Conservation (phyloP, 805 yeast species). For the Saccharomycopsis synnaedendra region DNA sequence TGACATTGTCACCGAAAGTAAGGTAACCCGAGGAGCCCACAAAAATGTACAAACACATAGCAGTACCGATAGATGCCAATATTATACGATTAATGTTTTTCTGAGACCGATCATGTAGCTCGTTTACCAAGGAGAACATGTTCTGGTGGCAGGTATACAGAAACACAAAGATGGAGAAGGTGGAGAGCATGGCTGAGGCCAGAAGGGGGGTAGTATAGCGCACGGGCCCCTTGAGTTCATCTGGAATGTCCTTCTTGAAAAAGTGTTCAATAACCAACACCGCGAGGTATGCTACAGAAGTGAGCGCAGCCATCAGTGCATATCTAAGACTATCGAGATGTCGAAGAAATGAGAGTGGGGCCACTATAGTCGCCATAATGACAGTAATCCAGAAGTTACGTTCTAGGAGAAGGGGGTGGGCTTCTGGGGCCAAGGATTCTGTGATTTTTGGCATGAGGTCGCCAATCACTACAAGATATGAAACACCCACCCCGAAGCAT, state of each 20-base stretch:
- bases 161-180: constrained; percentile 86
- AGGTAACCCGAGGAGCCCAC: constrained; percentile 80
- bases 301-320: constrained; percentile 73
- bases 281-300: constrained; percentile 70
- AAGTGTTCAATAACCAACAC: constrained; percentile 66
- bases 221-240: constrained; percentile 36
- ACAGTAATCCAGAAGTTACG: constrained; percentile 53
- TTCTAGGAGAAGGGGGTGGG: constrained; percentile 22
- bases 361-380: constrained; percentile 34
- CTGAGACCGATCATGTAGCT: constrained; percentile 48
- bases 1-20: constrained; percentile 73
- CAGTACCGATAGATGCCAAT: constrained; percentile 41
- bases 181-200: constrained; percentile 41
- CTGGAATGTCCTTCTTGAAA: constrained; percentile 41
- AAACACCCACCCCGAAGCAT: constrained; percentile 61
- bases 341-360: constrained; percentile 56
- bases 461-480: constrained; percentile 60
- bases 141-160: constrained; percentile 96
- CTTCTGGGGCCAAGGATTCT: constrained; percentile 20
- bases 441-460: constrained; percentile 57
- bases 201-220: constrained; percentile 35
- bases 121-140: constrained; percentile 83
- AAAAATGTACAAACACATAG: constrained; percentile 48
- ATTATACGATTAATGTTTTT: constrained; percentile 36
- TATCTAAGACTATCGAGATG: constrained; percentile 75